phyloP scores from a whole-genome alignment of 441 rosid genomes.

The Brassica balearica region DNA sequence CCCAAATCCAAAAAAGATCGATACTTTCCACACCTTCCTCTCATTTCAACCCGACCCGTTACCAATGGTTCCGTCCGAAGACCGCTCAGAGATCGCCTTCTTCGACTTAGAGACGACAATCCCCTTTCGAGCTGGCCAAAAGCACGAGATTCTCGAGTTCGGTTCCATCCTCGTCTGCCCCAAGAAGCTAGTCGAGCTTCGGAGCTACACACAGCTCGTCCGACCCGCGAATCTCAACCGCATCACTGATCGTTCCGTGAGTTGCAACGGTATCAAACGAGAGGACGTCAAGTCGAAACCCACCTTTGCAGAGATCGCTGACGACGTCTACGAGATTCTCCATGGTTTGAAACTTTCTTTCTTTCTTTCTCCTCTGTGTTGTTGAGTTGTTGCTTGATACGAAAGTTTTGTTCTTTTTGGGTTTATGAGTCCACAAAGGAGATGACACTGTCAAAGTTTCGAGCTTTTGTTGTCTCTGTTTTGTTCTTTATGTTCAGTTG shows the following conservation, averaged over 20 bases:
- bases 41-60: not conserved
- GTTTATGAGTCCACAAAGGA: not conserved
- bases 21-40: conserved; percentile 24
- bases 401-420: not conserved
- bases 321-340: conserved; percentile 71
- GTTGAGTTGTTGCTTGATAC: not conserved
- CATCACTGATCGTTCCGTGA: conserved; percentile 57
- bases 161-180: conserved; percentile 91
- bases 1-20: conserved; percentile 6
- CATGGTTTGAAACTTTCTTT: conserved; percentile 54
- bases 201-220: conserved; percentile 71
- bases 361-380: not conserved
- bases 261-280: conserved; percentile 73
- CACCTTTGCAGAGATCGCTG: conserved; percentile 69
- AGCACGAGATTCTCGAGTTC: conserved; percentile 71
- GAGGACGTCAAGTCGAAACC: conserved; percentile 63
- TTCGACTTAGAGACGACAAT: conserved; percentile 92
- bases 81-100: conserved; percentile 77
- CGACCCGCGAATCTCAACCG: conserved; percentile 62
- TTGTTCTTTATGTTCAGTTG: not conserved
- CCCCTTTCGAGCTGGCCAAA: conserved; percentile 68
- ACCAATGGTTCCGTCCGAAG: conserved; percentile 24
- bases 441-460: not conserved
- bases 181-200: conserved; percentile 71
- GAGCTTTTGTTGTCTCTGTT: no score